Evolutionary conservation across 1,139 yeast species (phyloP), one percentile per base, ranked within the genome.

Genomic region (Torulaspora globosa): DNA sequence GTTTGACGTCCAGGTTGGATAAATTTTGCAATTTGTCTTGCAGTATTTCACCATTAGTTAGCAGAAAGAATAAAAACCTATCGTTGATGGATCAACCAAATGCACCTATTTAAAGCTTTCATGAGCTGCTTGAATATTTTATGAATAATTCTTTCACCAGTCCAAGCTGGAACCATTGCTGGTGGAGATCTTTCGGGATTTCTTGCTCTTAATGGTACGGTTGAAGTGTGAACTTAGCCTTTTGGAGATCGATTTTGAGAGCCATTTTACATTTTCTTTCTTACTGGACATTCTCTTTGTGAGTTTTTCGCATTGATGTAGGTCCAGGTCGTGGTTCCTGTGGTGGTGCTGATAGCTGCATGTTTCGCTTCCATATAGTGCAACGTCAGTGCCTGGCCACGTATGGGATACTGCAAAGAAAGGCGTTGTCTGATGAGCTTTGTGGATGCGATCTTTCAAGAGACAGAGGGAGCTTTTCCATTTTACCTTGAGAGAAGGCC

Each of bases 321-420:
- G 41, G 36, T 40, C 43, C 39, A 41, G 56, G 54, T 54, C 40
- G 53, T 52, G 41, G 28, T 41, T 46, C 43, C 60, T 57, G 60
- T 56, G 59, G 36, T 43, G 36, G 41, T 23, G 35, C 44, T 24
- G 26, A 36, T 34, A 30, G 38, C 52, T 57, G 54, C 52, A 45
- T 50, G 54, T 59, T 56, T 53, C 58, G 36, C 57, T 47, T 47
- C 66, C 63, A 61, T 61, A 61, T 29, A 58, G 58, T 54, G 50
- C 52, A 58, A 49, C 4, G 33, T 38, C 30, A 42, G 24, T 27
- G 32, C 35, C 35, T 34, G 34, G 23, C 21, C 34, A 35, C 45
- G 33, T 28, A 31, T 28, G 39, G 41, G 44, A 30, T 40, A 21
- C 30, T 32, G 27, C 40, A 36, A 36, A 38, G 44, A 33, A 27